Conservation (phyloP, 148 eudicot species). For the Cornus suecica region DNA sequence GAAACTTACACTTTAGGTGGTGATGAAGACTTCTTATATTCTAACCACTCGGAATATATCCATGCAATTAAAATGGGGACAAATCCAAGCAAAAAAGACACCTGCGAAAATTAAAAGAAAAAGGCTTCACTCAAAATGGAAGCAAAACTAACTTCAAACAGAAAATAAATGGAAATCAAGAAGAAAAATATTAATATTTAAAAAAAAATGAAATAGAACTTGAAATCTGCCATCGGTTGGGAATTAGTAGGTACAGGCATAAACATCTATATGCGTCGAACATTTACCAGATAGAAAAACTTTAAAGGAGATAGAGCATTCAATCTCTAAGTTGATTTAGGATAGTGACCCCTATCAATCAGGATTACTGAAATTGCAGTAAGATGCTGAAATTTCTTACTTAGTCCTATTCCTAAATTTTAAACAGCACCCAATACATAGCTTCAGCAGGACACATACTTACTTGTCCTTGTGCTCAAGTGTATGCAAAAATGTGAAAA, state of each 20-base stretch:
- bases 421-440: not conserved
- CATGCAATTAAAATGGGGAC: conserved; percentile 78
- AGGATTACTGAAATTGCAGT: not conserved
- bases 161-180: not conserved
- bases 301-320: not conserved
- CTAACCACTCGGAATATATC: conserved; percentile 83
- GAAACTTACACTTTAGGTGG: conserved; percentile 76
- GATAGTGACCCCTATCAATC: not conserved
- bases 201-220: not conserved
- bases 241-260: not conserved
- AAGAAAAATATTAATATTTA: not conserved
- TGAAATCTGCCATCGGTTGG: not conserved
- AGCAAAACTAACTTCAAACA: conserved; percentile 1
- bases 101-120: conserved; percentile 35
- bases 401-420: not conserved
- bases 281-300: not conserved
- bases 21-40: conserved; percentile 63
- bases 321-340: not conserved
- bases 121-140: not conserved
- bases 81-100: conserved; percentile 85
- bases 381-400: not conserved
- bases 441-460: not conserved
- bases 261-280: not conserved
- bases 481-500: not conserved
- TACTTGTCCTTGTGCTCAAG: not conserved